phyloP scores from a whole-genome alignment of 1,284 basidiomycete species.

The Rhizopogon hawkerae region DNA sequence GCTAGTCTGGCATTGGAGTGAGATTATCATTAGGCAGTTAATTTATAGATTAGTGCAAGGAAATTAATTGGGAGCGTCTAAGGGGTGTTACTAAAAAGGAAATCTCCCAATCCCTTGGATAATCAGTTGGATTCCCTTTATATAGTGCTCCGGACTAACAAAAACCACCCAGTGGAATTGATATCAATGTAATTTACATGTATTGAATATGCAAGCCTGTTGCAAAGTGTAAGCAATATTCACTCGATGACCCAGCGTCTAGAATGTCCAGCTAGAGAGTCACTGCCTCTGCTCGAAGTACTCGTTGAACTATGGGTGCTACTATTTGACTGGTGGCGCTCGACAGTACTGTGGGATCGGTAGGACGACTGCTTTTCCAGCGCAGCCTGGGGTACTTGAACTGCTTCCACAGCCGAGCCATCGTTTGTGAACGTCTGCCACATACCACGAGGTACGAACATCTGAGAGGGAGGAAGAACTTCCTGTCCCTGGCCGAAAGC shows the following conservation, averaged over 20 bases:
- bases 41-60: too few relatives aligned
- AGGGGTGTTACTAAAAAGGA: too few relatives aligned
- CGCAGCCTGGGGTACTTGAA: slow-evolving; percentile 1
- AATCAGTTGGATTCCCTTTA: too few relatives aligned
- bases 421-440: slow-evolving; percentile 37
- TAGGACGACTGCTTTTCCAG: slow-evolving; percentile 3
- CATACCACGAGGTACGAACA: slow-evolving; percentile 32
- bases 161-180: neutral
- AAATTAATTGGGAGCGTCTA: too few relatives aligned
- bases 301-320: slow-evolving; percentile 14
- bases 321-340: slow-evolving; percentile 12
- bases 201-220: neutral
- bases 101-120: too few relatives aligned
- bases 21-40: too few relatives aligned
- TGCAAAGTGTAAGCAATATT: slow-evolving; percentile 8
- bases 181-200: neutral
- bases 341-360: neutral
- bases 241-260: slow-evolving; percentile 55
- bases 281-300: slow-evolving; percentile 19
- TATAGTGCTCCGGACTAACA: too few relatives aligned
- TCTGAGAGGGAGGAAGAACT: slow-evolving; percentile 33
- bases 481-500: slow-evolving; percentile 37
- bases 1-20: too few relatives aligned
- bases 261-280: slow-evolving; percentile 7
- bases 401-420: neutral